Evolutionary conservation across 2,329 filamentous ascomycete genomes (phyloP).

Genomic region (Sporothrix humicola): DNA sequence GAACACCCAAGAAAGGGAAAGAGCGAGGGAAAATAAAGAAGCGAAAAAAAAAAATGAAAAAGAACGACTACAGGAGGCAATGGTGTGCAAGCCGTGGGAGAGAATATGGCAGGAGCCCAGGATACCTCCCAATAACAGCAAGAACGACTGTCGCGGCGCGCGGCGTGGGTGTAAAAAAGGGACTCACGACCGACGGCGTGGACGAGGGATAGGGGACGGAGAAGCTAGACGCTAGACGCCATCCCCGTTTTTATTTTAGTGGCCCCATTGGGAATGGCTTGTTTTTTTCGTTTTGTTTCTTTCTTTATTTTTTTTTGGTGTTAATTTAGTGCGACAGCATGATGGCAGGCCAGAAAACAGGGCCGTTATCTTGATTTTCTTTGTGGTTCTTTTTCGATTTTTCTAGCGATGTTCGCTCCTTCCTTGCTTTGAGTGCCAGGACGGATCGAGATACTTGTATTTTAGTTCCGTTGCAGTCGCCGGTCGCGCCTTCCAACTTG

Average conservation of each 20-base stretch:
- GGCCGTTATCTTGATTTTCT: conserved; percentile 17
- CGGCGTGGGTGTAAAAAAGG: background rate
- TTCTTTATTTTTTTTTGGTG: background rate
- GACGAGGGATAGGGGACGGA: conserved; percentile 21
- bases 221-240: background rate
- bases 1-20: conserved; percentile 1
- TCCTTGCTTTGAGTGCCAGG: conserved; percentile 27
- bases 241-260: conserved; percentile 27
- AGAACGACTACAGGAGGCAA: background rate
- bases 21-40: background rate
- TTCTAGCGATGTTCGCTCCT: conserved; percentile 11
- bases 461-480: conserved; percentile 11
- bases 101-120: background rate
- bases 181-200: background rate
- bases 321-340: conserved; percentile 19
- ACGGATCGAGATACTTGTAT: background rate
- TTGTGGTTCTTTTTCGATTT: background rate
- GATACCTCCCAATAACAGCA: background rate
- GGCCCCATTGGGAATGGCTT: background rate
- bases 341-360: conserved; percentile 3
- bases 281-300: background rate
- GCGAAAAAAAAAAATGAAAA: background rate
- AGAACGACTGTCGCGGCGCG: background rate
- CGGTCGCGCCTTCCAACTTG: conserved; percentile 2
- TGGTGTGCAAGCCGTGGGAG: background rate